These are phyloP conservation scores for Fusarium subtropicale DNA, from an alignment of 2,329 filamentous ascomycete genomes.

Conservation along the genomic window DNA sequence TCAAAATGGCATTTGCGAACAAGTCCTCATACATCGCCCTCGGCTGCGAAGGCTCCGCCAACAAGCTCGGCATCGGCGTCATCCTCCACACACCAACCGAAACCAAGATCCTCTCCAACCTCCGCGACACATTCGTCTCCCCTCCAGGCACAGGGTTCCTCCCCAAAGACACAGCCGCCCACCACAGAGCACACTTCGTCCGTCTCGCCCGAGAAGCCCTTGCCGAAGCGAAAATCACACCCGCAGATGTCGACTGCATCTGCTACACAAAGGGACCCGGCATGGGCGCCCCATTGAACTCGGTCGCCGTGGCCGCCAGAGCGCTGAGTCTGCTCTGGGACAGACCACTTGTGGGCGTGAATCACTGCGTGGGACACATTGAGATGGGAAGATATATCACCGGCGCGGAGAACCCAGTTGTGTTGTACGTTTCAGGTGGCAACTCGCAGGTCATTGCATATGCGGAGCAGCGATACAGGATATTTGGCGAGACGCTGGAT, in stretches of 20 bases:
- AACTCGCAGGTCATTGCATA: constrained; percentile 99
- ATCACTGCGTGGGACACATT: constrained; percentile 98
- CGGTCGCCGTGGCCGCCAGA: constrained; percentile 86
- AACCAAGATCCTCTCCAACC: constrained; percentile 83
- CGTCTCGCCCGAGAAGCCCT: constrained; percentile 84
- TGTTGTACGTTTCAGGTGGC: constrained; percentile 93
- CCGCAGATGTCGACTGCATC: constrained; percentile 84
- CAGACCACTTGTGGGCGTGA: constrained; percentile 91
- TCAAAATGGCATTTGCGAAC: constrained; percentile 45
- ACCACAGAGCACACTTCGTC: constrained; percentile 90
- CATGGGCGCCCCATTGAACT: constrained; percentile 93
- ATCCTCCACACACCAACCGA: constrained; percentile 77
- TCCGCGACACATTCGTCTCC: constrained; percentile 92
- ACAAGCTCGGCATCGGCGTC: constrained; percentile 95
- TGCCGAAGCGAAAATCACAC: constrained; percentile 70
- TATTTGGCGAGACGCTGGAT: constrained; percentile 97
- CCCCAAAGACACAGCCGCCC: constrained; percentile 93
- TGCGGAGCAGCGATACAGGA: constrained; percentile 91
- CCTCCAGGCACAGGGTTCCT: constrained; percentile 95
- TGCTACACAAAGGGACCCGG: constrained; percentile 97
- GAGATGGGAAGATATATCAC: constrained; percentile 98
- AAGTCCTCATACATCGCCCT: constrained; percentile 64
- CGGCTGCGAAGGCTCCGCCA: constrained; percentile 89
- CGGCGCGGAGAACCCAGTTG: constrained; percentile 88
- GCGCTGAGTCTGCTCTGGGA: constrained; percentile 86